Percentiles rank a stretch among this genome's conserved stretches.
phyloP scores from a whole-genome alignment of 2,329 filamentous ascomycete species.

The Calonectria montana region DNA sequence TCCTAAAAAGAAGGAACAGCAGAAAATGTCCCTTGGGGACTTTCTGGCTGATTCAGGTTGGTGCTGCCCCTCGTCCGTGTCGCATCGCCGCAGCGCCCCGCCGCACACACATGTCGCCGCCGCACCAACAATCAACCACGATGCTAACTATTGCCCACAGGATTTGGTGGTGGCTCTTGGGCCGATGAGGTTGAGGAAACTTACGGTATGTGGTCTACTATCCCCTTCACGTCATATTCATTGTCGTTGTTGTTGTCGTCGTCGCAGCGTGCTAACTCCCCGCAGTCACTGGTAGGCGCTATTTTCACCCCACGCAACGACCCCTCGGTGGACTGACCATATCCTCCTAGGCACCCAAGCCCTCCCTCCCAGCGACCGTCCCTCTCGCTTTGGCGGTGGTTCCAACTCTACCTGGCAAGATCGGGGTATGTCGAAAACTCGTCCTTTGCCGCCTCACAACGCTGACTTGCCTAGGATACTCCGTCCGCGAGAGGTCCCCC shows the following conservation, averaged over 20 bases:
- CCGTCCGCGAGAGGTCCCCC: slow-evolving; percentile 79
- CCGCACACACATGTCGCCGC: slow-evolving; percentile 33
- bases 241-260: slow-evolving; percentile 14
- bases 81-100: slow-evolving; percentile 41
- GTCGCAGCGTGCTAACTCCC: slow-evolving; percentile 41
- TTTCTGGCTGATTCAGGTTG: slow-evolving; percentile 94
- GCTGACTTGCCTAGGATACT: slow-evolving; percentile 61
- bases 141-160: slow-evolving; percentile 47
- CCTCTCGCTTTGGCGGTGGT: slow-evolving; percentile 41
- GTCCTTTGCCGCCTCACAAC: neutral
- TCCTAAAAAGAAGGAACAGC: slow-evolving; percentile 91
- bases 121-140: slow-evolving; percentile 31
- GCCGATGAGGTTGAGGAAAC: slow-evolving; percentile 98
- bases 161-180: slow-evolving; percentile 82
- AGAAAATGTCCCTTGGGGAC: slow-evolving; percentile 98
- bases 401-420: slow-evolving; percentile 55
- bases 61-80: slow-evolving; percentile 52
- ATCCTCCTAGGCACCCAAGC: slow-evolving; percentile 64
- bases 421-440: slow-evolving; percentile 51
- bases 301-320: slow-evolving; percentile 22
- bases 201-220: slow-evolving; percentile 68
- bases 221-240: neutral
- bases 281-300: slow-evolving; percentile 51
- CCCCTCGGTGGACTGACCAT: slow-evolving; percentile 38
- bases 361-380: slow-evolving; percentile 61